phyloP scores from a whole-genome alignment of 257 asterid genomes.

The Solanum paucissectum region DNA sequence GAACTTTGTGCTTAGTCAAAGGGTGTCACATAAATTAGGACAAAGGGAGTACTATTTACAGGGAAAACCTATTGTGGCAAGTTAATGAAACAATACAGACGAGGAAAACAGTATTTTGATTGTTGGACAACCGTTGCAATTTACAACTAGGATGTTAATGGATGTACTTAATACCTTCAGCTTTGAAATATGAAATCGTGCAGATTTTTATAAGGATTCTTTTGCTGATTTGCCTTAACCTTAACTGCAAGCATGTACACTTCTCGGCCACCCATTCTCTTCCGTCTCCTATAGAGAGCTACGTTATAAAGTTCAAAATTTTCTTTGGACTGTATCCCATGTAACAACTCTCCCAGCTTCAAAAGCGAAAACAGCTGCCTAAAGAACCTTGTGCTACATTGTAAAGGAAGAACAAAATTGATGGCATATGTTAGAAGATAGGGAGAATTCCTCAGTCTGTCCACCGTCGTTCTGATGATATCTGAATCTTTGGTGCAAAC shows the following conservation, averaged over 20 bases:
- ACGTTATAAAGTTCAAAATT: neutral
- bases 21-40: neutral
- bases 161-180: neutral
- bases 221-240: neutral
- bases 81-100: neutral
- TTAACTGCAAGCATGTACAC: neutral
- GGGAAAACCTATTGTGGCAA: neutral
- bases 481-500: neutral
- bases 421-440: neutral
- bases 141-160: neutral
- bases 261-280: neutral
- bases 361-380: neutral
- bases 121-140: neutral
- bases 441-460: neutral
- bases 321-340: neutral
- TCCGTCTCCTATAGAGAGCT: neutral
- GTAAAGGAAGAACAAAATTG: neutral
- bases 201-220: neutral
- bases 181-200: neutral
- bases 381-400: neutral
- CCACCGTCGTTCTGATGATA: neutral
- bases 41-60: neutral
- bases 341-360: neutral
- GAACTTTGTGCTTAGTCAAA: neutral
- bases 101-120: neutral